These are phyloP conservation scores for Neopestalotiopsis rosae DNA, from an alignment of 2,329 filamentous ascomycete genomes.

Conservation along the genomic window DNA sequence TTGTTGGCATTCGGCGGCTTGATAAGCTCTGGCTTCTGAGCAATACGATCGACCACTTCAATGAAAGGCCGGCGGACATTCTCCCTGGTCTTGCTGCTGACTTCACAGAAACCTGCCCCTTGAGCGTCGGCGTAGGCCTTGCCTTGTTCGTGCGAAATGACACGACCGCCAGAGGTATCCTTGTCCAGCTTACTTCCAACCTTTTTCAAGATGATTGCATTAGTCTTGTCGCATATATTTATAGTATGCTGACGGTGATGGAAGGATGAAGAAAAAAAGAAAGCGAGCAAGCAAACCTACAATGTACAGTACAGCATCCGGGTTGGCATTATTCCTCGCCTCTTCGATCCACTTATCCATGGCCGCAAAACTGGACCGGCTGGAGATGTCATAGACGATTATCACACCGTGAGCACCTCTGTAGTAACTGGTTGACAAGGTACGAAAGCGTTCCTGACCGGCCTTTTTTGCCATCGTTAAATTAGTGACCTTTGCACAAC, in stretches of 20 bases:
- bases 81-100: conserved; percentile 58
- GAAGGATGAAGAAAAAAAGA: not conserved
- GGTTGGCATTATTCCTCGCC: conserved; percentile 53
- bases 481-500: not conserved
- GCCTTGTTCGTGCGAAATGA: conserved; percentile 54
- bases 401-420: conserved; percentile 55
- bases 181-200: conserved; percentile 60
- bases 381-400: conserved; percentile 55
- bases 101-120: conserved; percentile 56
- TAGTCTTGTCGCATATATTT: not conserved
- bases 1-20: conserved; percentile 27
- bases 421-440: conserved; percentile 56
- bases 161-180: conserved; percentile 42
- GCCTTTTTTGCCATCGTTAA: conserved; percentile 34
- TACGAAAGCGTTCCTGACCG: conserved; percentile 54
- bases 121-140: conserved; percentile 50
- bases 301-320: conserved; percentile 54
- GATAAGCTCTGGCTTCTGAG: conserved; percentile 50
- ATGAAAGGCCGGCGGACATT: conserved; percentile 57
- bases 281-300: conserved; percentile 31
- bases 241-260: no score
- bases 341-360: conserved; percentile 62
- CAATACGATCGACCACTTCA: conserved; percentile 56
- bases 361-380: conserved; percentile 52
- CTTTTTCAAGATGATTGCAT: conserved; percentile 17